Evolutionary conservation across 495 filamentous ascomycete genomes (phyloP).

Genomic region (Cercophora scortea): DNA sequence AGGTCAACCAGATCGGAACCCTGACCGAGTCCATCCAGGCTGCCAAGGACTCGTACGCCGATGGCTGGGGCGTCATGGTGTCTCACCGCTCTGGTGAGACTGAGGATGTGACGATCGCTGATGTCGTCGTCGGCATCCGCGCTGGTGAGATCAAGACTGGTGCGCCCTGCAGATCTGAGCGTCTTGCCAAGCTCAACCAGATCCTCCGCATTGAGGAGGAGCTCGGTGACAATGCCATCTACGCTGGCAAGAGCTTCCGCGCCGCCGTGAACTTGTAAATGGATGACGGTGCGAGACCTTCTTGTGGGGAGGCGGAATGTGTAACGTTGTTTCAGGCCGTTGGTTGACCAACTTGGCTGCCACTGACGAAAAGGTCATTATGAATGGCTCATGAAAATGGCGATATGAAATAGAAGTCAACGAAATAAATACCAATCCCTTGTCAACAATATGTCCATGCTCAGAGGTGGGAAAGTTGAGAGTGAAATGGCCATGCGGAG

Average conservation of each 20-base stretch:
- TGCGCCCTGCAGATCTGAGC: conserved; percentile 91
- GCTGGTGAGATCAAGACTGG: conserved; percentile 99
- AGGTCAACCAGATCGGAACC: conserved; percentile 99
- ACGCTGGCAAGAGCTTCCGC: conserved; percentile 86
- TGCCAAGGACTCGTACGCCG: conserved; percentile 96
- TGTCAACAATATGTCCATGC: neutral
- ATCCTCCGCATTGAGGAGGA: conserved; percentile 99
- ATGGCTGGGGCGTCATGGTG: conserved; percentile 99
- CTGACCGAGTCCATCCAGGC: conserved; percentile 98
- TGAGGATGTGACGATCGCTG: conserved; percentile 97
- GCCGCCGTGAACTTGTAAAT: conserved; percentile 76
- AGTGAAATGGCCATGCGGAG: no score
- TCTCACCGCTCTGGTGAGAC: conserved; percentile 99
- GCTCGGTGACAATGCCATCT: conserved; percentile 84
- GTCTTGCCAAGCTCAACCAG: conserved; percentile 99
- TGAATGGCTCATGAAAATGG: conserved; percentile 23
- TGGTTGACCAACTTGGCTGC: conserved; percentile 10
- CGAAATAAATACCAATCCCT: conserved; percentile 14
- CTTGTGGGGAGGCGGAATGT: conserved; percentile 11
- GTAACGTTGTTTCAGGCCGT: conserved; percentile 1
- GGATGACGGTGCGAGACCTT: neutral
- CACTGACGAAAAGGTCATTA: conserved; percentile 14
- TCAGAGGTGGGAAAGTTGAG: no score
- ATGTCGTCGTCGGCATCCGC: conserved; percentile 93
- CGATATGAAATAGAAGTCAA: conserved; percentile 14